These are phyloP conservation scores for Vanderwaltozyma tropicalis DNA, from an alignment of 805 yeast species.

Conservation along the genomic window DNA sequence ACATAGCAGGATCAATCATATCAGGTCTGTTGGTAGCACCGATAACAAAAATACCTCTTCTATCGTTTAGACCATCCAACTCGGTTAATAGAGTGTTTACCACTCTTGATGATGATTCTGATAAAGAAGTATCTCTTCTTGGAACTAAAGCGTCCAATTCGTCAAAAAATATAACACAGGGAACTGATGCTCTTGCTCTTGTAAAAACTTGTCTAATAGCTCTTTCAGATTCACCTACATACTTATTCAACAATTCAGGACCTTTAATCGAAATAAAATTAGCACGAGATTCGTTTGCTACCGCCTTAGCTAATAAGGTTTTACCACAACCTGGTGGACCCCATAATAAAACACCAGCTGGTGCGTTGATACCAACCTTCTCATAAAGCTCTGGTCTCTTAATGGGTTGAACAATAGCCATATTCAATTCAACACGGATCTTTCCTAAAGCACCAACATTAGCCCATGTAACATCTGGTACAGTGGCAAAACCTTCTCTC, in stretches of 20 bases:
- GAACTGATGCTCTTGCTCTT: conserved; percentile 85
- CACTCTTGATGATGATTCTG: conserved; percentile 86
- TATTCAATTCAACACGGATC: conserved; percentile 81
- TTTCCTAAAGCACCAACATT: conserved; percentile 82
- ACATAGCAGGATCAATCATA: conserved; percentile 97
- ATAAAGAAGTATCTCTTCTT: conserved; percentile 74
- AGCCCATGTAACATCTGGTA: conserved; percentile 94
- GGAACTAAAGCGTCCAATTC: conserved; percentile 96
- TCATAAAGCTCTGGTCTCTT: conserved; percentile 82
- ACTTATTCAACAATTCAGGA: conserved; percentile 87
- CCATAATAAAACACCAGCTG: conserved; percentile 95
- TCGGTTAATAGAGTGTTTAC: conserved; percentile 92
- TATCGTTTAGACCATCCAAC: conserved; percentile 85
- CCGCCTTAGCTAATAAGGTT: conserved; percentile 91
- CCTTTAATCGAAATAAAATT: conserved; percentile 94
- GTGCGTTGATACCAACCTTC: conserved; percentile 89
- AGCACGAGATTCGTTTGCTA: conserved; percentile 93
- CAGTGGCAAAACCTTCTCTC: conserved; percentile 97
- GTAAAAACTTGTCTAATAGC: conserved; percentile 89
- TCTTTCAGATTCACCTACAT: conserved; percentile 92
- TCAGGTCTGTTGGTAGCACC: conserved; percentile 98
- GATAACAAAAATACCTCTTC: conserved; percentile 86
- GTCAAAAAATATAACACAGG: conserved; percentile 91
- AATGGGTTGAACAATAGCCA: conserved; percentile 97
- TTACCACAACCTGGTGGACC: conserved; percentile 99